Conservation (phyloP, 176 grass and related monocot genomes). For the Pharus latifolius region DNA sequence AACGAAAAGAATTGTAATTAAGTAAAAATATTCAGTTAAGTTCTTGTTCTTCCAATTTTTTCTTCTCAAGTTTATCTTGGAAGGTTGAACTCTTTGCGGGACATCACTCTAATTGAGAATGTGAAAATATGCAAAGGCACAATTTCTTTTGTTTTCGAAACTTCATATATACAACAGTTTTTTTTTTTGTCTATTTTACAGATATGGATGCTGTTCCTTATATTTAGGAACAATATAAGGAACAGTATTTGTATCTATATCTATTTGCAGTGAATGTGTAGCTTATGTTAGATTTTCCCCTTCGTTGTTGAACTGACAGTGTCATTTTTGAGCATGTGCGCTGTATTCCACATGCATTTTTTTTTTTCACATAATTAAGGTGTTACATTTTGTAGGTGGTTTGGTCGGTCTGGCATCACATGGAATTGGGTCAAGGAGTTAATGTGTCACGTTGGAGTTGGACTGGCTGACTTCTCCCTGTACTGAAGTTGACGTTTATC, state of each 20-base stretch:
- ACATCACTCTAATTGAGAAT: too few species aligned
- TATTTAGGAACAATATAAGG: too few species aligned
- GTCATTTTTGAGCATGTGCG: constrained; percentile 3
- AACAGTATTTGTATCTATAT: too few species aligned
- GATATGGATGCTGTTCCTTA: too few species aligned
- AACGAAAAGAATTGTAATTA: constrained; percentile 11
- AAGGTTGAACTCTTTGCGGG: too few species aligned
- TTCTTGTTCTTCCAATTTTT: neutral
- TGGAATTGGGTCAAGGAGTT: constrained; percentile 16
- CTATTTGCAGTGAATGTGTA: too few species aligned
- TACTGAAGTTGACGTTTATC: neutral
- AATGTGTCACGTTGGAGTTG: neutral
- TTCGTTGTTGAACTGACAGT: neutral
- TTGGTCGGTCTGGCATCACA: constrained; percentile 25
- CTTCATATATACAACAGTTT: too few species aligned
- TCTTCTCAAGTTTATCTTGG: neutral
- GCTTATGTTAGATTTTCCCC: too few species aligned
- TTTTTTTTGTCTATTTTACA: too few species aligned
- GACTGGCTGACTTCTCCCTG: neutral
- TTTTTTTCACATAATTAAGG: neutral
- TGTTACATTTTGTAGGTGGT: constrained; percentile 24
- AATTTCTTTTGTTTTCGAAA: too few species aligned
- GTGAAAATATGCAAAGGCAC: too few species aligned
- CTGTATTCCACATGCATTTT: neutral
- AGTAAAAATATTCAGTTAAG: neutral